A percentile compares a stretch with the other conserved stretches of the same genome.
Conservation (phyloP, 2,329 filamentous ascomycete species). For the Aspergillus japonicus region DNA sequence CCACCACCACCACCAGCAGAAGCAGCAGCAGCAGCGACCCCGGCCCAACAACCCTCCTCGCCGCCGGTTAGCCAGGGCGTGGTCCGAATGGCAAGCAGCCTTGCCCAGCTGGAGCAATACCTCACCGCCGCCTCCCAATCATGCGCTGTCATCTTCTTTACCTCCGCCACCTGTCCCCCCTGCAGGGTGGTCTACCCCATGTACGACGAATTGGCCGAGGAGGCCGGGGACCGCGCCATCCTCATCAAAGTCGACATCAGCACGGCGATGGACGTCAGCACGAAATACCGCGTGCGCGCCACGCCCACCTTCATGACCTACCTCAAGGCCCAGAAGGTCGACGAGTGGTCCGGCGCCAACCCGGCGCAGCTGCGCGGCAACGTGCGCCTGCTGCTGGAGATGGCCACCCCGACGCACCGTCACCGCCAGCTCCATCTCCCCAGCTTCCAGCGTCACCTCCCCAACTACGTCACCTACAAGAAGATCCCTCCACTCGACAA, state of each 20-base stretch:
- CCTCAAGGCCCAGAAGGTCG: slow-evolving; percentile 69
- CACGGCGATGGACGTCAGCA: slow-evolving; percentile 61
- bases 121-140: slow-evolving; percentile 61
- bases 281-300: slow-evolving; percentile 66
- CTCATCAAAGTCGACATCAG: slow-evolving; percentile 84
- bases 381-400: slow-evolving; percentile 69
- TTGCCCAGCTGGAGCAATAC: slow-evolving; percentile 60
- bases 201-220: slow-evolving; percentile 75
- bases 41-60: background rate
- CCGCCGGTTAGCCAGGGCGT: slow-evolving; percentile 32
- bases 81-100: slow-evolving; percentile 62
- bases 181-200: slow-evolving; percentile 80
- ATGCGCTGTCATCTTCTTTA: slow-evolving; percentile 87
- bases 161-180: slow-evolving; percentile 78
- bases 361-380: slow-evolving; percentile 66
- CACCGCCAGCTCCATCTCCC: slow-evolving; percentile 72
- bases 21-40: slow-evolving; percentile 14
- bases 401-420: slow-evolving; percentile 72
- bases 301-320: slow-evolving; percentile 92
- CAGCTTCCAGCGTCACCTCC: slow-evolving; percentile 62
- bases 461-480: slow-evolving; percentile 69
- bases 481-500: slow-evolving; percentile 83
- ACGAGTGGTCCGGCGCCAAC: slow-evolving; percentile 79
- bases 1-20: too few relatives aligned
- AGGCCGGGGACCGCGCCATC: slow-evolving; percentile 65